A percentile compares a stretch with the other conserved stretches of the same genome.
Evolutionary conservation across 164 flowering plant genomes (phyloP).

Genomic region (Magnolia kwangsiensis): DNA sequence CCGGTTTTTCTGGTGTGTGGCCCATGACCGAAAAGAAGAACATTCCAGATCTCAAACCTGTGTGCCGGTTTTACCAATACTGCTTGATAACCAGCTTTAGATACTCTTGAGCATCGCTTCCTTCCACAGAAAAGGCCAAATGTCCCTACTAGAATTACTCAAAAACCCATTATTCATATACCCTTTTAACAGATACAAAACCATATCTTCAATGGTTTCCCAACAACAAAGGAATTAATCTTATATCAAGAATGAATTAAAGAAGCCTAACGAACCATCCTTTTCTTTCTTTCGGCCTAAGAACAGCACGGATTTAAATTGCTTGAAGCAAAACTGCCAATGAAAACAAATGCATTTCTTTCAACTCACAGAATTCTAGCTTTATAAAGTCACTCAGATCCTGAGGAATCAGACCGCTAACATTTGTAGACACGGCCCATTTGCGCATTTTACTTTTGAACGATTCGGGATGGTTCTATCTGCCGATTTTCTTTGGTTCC

Average conservation of each 20-base stretch:
- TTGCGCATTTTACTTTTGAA: neutral
- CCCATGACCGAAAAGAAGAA: too few relatives aligned
- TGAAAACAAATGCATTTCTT: conserved; percentile 3
- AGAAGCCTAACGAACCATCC: neutral
- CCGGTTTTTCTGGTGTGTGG: too few relatives aligned
- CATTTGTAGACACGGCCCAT: neutral
- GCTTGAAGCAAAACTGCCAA: neutral
- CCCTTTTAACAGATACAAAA: too few relatives aligned
- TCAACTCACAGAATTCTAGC: neutral
- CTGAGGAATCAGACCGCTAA: neutral
- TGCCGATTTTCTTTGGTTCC: neutral
- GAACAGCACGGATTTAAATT: neutral
- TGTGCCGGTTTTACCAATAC: too few relatives aligned
- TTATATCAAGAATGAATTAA: neutral
- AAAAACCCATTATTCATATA: too few relatives aligned
- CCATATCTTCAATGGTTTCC: too few relatives aligned
- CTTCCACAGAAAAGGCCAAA: too few relatives aligned
- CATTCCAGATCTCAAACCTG: too few relatives aligned
- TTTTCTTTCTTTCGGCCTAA: neutral
- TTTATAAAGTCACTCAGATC: neutral
- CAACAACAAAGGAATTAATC: neutral
- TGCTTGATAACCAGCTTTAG: too few relatives aligned
- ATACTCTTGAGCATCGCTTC: too few relatives aligned
- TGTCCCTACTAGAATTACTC: too few relatives aligned
- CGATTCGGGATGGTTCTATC: neutral